These are phyloP conservation scores for Leishmania mexicana DNA, from an alignment of 208 protist species.

Conservation along the genomic window DNA sequence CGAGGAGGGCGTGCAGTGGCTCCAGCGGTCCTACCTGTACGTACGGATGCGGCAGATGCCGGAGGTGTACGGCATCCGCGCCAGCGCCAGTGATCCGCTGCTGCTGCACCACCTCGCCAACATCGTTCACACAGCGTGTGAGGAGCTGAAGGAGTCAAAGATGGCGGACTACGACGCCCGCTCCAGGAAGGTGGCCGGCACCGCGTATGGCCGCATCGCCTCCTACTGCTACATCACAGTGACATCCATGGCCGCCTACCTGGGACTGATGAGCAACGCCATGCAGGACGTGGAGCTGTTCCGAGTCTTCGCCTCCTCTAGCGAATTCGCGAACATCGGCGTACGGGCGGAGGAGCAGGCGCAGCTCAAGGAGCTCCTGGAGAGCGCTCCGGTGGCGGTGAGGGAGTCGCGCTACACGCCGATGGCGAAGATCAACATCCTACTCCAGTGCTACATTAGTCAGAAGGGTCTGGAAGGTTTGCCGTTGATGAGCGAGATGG, in stretches of 20 bases:
- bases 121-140: conserved; percentile 95
- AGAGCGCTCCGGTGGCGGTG: conserved; percentile 98
- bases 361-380: conserved; percentile 96
- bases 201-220: conserved; percentile 98
- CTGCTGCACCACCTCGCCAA: conserved; percentile 90
- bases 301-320: conserved; percentile 95
- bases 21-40: conserved; percentile 98
- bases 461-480: conserved; percentile 97
- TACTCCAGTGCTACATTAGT: conserved; percentile 99
- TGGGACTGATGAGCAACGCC: conserved; percentile 93
- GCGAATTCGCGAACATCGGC: conserved; percentile 98
- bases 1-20: conserved; percentile 97
- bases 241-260: conserved; percentile 96
- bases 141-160: conserved; percentile 86
- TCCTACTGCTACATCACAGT: conserved; percentile 98
- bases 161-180: conserved; percentile 96
- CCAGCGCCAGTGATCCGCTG: conserved; percentile 85
- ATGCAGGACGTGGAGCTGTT: conserved; percentile 99
- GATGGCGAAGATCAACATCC: conserved; percentile 98
- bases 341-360: conserved; percentile 98
- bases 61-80: conserved; percentile 92
- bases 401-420: conserved; percentile 96
- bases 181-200: conserved; percentile 87
- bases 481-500: conserved; percentile 98
- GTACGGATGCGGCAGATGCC: conserved; percentile 98